These are phyloP conservation scores for Aspergillus novoparasiticus DNA, from an alignment of 2,329 filamentous ascomycete genomes.

Conservation along the genomic window DNA sequence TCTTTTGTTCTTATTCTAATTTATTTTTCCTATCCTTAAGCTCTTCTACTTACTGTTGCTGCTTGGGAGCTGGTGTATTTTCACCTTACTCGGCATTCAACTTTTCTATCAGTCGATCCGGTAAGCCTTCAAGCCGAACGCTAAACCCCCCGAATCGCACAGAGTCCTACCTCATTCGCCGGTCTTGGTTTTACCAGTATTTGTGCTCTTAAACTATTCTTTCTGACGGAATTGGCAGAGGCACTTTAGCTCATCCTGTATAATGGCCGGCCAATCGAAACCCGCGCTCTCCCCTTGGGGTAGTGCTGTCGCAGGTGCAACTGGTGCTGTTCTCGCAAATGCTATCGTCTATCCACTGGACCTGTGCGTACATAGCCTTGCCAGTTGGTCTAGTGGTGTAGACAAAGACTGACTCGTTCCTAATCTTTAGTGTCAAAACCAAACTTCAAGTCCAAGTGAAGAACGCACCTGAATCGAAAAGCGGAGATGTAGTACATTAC, in stretches of 20 bases:
- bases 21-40: not conserved
- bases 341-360: constrained; percentile 94
- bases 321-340: constrained; percentile 92
- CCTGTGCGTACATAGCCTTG: constrained; percentile 65
- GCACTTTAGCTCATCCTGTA: constrained; percentile 9
- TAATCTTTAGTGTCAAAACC: constrained; percentile 79
- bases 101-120: constrained; percentile 1
- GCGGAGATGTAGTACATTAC: constrained; percentile 68
- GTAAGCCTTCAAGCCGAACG: constrained; percentile 3
- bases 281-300: constrained; percentile 85
- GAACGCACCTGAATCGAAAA: constrained; percentile 51
- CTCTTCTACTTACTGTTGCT: not conserved
- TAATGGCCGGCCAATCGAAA: constrained; percentile 64
- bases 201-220: not conserved
- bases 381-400: not conserved
- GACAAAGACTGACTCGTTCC: constrained; percentile 17
- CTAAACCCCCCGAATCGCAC: not conserved
- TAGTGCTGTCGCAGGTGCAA: constrained; percentile 85
- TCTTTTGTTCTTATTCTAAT: constrained; percentile 14
- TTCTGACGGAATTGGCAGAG: not conserved
- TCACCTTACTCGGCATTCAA: not conserved
- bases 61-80: not conserved
- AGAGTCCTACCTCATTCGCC: not conserved
- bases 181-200: not conserved
- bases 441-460: constrained; percentile 94